Evolutionary conservation across 2,329 filamentous ascomycete species (phyloP).

Genomic region (Ampelomyces quisqualis): DNA sequence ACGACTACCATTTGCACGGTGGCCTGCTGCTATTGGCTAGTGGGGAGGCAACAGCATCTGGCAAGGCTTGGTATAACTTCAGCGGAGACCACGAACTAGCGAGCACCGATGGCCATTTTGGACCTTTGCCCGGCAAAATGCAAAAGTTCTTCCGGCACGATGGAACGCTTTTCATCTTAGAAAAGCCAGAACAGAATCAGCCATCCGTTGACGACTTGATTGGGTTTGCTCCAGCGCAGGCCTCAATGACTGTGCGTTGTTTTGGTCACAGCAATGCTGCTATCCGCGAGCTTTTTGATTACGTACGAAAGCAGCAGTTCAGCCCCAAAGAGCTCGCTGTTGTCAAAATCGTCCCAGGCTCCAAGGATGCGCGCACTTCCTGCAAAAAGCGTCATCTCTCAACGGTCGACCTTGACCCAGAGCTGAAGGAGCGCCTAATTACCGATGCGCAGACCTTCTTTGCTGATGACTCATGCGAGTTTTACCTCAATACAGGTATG

Average conservation of each 20-base stretch:
- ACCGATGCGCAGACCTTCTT: constrained; percentile 7
- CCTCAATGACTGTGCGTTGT: constrained; percentile 7
- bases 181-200: neutral
- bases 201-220: no score
- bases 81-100: constrained; percentile 3
- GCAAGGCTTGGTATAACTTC: constrained; percentile 1
- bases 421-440: constrained; percentile 4
- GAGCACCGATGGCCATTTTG: neutral
- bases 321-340: constrained; percentile 1
- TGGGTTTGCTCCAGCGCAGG: no score
- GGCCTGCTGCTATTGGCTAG: constrained; percentile 1
- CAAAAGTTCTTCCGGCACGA: constrained; percentile 3
- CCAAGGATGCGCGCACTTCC: neutral
- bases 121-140: neutral
- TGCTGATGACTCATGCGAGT: constrained; percentile 2
- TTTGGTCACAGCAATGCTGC: constrained; percentile 8
- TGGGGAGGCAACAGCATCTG: constrained; percentile 1
- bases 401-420: constrained; percentile 9
- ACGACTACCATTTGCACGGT: neutral
- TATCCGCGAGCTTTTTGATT: constrained; percentile 1
- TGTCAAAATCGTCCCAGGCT: neutral
- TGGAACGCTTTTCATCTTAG: constrained; percentile 2
- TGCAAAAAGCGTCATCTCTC: constrained; percentile 7
- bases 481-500: constrained; percentile 9
- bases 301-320: constrained; percentile 1